Conservation (phyloP, 495 filamentous ascomycete genomes). For the Niebla homalea region DNA sequence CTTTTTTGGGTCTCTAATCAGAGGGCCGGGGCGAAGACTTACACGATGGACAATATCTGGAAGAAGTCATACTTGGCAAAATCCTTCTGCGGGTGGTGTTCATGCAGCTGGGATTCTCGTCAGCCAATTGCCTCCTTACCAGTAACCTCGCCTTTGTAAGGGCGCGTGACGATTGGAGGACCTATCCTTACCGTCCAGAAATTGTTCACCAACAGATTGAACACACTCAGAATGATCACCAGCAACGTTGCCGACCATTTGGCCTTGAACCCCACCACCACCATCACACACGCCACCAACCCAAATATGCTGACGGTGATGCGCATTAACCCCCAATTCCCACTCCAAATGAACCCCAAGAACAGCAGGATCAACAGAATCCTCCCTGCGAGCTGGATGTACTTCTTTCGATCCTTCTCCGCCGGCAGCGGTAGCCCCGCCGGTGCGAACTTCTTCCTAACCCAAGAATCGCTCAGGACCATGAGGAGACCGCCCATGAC, state of each 20-base stretch:
- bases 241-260: constrained; percentile 94
- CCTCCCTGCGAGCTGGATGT: constrained; percentile 93
- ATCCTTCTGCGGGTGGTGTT: constrained; percentile 96
- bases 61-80: constrained; percentile 99
- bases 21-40: constrained; percentile 25
- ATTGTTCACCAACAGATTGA: constrained; percentile 97
- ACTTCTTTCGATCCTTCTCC: constrained; percentile 99
- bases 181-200: constrained; percentile 86
- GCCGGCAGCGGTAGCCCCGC: constrained; percentile 86
- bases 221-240: constrained; percentile 86
- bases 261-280: constrained; percentile 97
- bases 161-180: background rate
- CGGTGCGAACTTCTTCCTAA: constrained; percentile 92
- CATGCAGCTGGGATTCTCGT: constrained; percentile 58
- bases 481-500: constrained; percentile 94
- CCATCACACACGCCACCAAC: constrained; percentile 90
- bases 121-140: background rate
- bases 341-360: constrained; percentile 88
- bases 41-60: constrained; percentile 98
- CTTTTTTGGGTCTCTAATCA: too few relatives aligned
- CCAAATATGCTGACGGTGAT: constrained; percentile 71
- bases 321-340: constrained; percentile 79
- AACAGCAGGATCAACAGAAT: constrained; percentile 97
- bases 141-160: background rate
- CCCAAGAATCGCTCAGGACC: constrained; percentile 96